These are phyloP conservation scores for Cyclotella atomus DNA, from an alignment of 108 stramenopile genomes.

Conservation along the genomic window DNA sequence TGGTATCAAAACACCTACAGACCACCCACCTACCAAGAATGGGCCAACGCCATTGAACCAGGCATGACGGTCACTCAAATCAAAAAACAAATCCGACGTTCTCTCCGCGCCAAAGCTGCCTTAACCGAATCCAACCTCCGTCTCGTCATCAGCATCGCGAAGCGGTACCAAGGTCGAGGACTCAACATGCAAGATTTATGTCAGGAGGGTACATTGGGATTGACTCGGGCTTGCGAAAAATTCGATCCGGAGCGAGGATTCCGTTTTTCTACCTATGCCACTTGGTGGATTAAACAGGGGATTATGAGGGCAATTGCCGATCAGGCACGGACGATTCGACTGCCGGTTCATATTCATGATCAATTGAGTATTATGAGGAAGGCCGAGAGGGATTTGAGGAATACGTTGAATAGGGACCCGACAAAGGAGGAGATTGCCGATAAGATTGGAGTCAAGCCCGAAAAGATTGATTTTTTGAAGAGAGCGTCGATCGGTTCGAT, in stretches of 20 bases:
- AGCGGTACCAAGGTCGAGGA: constrained; percentile 83
- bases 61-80: constrained; percentile 85
- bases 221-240: constrained; percentile 94
- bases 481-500: constrained; percentile 69
- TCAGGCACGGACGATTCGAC: constrained; percentile 88
- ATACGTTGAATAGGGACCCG: constrained; percentile 77
- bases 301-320: constrained; percentile 95
- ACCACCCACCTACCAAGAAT: constrained; percentile 88
- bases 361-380: constrained; percentile 72
- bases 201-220: constrained; percentile 95
- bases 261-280: constrained; percentile 96
- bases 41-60: constrained; percentile 67
- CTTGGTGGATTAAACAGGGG: constrained; percentile 98
- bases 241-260: constrained; percentile 95
- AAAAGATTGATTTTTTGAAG: constrained; percentile 83
- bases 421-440: constrained; percentile 76
- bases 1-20: constrained; percentile 16
- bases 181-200: constrained; percentile 90
- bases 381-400: constrained; percentile 69
- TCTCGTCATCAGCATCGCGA: constrained; percentile 90
- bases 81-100: constrained; percentile 89
- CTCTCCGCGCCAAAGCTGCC: constrained; percentile 84
- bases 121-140: constrained; percentile 89
- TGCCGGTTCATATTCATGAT: constrained; percentile 94
- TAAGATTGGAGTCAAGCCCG: constrained; percentile 63